Conservation (phyloP, 2,329 filamentous ascomycete genomes). For the Aciculosporium take region DNA sequence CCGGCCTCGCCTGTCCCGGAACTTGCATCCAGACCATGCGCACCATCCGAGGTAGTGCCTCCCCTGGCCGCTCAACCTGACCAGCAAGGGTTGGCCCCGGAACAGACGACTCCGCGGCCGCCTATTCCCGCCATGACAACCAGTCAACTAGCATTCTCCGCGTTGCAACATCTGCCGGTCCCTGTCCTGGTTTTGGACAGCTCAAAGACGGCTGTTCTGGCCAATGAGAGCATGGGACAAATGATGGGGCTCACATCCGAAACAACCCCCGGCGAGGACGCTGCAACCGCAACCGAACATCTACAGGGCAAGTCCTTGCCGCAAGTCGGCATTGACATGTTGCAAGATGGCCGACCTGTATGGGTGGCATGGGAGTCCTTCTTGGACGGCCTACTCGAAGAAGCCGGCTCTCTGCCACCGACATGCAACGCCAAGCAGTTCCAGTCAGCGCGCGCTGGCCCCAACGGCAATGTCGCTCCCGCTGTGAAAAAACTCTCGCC, state of each 20-base stretch:
- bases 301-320: constrained; percentile 52
- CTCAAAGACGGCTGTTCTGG: constrained; percentile 55
- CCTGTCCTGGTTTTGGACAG: constrained; percentile 55
- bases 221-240: constrained; percentile 62
- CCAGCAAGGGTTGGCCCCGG: neutral
- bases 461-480: constrained; percentile 24
- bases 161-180: constrained; percentile 60
- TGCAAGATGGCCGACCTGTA: constrained; percentile 50
- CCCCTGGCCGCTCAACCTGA: neutral
- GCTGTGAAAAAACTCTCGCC: constrained; percentile 14
- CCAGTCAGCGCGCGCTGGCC: constrained; percentile 11
- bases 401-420: constrained; percentile 22
- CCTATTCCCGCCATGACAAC: constrained; percentile 34
- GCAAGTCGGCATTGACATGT: constrained; percentile 58
- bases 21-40: constrained; percentile 4
- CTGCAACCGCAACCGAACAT: constrained; percentile 37
- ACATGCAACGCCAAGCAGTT: constrained; percentile 11
- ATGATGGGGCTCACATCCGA: constrained; percentile 40
- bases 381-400: constrained; percentile 36
- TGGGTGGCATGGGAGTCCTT: constrained; percentile 47
- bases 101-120: constrained; percentile 17
- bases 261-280: constrained; percentile 24
- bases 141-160: constrained; percentile 47
- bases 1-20: constrained; percentile 12
- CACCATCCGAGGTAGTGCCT: neutral